Evolutionary conservation across 179 eudicot genomes (phyloP).

Genomic region (Vitellaria paradoxa): DNA sequence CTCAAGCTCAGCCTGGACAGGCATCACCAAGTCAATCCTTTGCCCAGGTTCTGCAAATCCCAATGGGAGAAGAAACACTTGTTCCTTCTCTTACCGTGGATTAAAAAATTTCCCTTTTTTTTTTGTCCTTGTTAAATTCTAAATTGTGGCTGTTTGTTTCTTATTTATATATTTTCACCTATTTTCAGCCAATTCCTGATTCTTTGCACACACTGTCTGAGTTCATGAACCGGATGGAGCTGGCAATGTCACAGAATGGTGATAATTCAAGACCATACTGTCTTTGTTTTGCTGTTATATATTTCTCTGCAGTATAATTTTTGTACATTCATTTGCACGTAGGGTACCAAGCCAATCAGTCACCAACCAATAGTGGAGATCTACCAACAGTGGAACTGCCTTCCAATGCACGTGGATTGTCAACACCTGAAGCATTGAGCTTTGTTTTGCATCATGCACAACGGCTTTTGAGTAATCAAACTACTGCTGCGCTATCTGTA

Average conservation of each 20-base stretch:
- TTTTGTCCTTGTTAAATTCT: background rate
- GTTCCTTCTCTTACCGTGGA: constrained; percentile 66
- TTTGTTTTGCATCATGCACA: constrained; percentile 67
- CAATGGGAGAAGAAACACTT: constrained; percentile 54
- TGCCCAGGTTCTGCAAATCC: constrained; percentile 37
- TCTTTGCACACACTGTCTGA: constrained; percentile 80
- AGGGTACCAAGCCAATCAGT: constrained; percentile 56
- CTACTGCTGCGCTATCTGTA: constrained; percentile 74
- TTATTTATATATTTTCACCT: background rate
- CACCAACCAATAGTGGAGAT: constrained; percentile 35
- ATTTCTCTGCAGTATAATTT: background rate
- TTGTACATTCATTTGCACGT: constrained; percentile 6
- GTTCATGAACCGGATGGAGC: constrained; percentile 87
- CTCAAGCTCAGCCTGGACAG: constrained; percentile 53
- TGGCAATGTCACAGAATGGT: constrained; percentile 74
- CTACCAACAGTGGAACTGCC: constrained; percentile 48
- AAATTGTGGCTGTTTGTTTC: constrained; percentile 8
- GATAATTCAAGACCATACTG: background rate
- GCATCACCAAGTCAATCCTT: constrained; percentile 49
- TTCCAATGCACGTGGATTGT: constrained; percentile 52
- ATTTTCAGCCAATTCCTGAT: constrained; percentile 83
- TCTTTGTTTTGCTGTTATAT: background rate
- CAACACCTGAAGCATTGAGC: constrained; percentile 69
- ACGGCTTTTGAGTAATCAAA: constrained; percentile 60
- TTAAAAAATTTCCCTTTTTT: constrained; percentile 16